phyloP scores from a whole-genome alignment of 2,329 filamentous ascomycete genomes.

The Thermoascus crustaceus region DNA sequence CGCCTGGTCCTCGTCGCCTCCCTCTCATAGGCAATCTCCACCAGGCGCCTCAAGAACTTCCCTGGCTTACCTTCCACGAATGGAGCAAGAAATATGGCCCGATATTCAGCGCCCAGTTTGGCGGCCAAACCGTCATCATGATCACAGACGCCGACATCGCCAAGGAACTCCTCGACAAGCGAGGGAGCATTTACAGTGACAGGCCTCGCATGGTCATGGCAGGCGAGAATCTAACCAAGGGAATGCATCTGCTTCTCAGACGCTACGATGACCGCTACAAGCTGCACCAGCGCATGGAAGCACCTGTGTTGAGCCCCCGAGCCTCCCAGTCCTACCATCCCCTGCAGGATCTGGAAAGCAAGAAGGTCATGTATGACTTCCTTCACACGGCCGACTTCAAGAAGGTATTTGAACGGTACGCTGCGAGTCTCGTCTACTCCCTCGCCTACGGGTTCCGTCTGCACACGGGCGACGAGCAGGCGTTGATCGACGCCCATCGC shows the following conservation, averaged over 20 bases:
- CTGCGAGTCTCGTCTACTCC: conserved; percentile 42
- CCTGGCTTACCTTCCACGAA: conserved; percentile 20
- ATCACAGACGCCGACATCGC: conserved; percentile 45
- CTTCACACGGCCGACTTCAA: conserved; percentile 35
- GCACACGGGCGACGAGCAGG: conserved; percentile 29
- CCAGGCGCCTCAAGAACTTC: conserved; percentile 17
- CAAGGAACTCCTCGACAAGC: conserved; percentile 49
- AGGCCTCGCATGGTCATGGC: conserved; percentile 44
- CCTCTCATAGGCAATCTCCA: conserved; percentile 27
- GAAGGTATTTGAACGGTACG: conserved; percentile 41
- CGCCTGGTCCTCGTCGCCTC: conserved; percentile 21
- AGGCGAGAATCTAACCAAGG: conserved; percentile 38
- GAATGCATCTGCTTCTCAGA: conserved; percentile 35
- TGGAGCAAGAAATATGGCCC: conserved; percentile 29
- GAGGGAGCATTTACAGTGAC: conserved; percentile 44
- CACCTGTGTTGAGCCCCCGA: conserved; percentile 23
- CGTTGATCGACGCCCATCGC: conserved; percentile 38
- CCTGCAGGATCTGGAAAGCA: conserved; percentile 41
- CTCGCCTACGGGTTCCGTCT: conserved; percentile 46
- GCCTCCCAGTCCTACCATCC: conserved; percentile 29
- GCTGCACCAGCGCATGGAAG: conserved; percentile 34
- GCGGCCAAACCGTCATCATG: conserved; percentile 24
- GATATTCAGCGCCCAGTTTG: conserved; percentile 24
- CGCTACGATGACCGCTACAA: conserved; percentile 34
- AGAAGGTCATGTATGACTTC: conserved; percentile 37